Percentiles rank a stretch among this genome's conserved stretches.
phyloP scores from a whole-genome alignment of 1,139 yeast genomes.

The Candida sp. region DNA sequence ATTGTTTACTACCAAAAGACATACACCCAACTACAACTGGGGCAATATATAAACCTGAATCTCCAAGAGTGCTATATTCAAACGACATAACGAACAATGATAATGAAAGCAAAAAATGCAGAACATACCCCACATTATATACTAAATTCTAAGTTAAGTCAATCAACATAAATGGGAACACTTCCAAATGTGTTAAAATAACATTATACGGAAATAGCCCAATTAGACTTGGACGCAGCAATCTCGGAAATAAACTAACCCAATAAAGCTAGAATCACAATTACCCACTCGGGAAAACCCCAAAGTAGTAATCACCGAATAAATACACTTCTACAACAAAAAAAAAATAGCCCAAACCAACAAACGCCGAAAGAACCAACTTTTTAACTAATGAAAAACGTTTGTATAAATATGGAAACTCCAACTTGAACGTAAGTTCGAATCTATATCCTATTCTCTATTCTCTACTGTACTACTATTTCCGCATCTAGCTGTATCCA shows the following conservation, averaged over 20 bases:
- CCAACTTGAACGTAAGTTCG: no score
- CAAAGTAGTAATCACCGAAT: neutral
- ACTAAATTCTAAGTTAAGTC: neutral
- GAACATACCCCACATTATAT: neutral
- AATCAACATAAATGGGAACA: neutral
- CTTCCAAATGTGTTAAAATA: no score
- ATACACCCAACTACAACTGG: constrained; percentile 55
- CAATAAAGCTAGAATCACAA: neutral
- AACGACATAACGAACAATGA: neutral
- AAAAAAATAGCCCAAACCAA: no score
- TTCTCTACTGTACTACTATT: no score
- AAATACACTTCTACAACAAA: neutral
- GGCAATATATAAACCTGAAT: constrained; percentile 51
- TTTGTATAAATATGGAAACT: no score
- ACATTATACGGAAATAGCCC: neutral
- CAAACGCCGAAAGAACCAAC: no score
- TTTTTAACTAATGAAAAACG: no score
- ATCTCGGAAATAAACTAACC: neutral
- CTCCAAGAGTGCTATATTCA: constrained; percentile 19
- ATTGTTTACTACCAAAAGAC: constrained; percentile 47
- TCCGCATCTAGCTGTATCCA: no score
- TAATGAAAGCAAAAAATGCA: neutral
- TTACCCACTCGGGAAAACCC: neutral
- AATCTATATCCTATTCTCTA: no score
- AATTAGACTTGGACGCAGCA: neutral